Evolutionary conservation across 768 basidiomycete species (phyloP), one percentile per base, ranked within the genome.

Genomic region (Floccularia luteovirens): DNA sequence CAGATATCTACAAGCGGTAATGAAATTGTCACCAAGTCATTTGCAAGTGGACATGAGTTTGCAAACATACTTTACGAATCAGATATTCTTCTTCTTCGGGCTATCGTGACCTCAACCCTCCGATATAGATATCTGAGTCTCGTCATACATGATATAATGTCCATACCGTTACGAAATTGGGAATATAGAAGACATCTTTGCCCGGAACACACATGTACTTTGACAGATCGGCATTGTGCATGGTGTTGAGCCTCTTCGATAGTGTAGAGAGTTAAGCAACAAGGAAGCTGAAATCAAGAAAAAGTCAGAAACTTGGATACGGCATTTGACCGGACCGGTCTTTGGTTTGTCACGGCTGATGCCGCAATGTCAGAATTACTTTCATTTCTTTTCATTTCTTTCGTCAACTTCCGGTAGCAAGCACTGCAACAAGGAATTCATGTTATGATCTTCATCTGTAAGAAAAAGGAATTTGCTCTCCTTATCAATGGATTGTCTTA

Each of bases 61-160:
- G 14, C 35, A 31, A 13, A n/a, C 58, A 31, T 47, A 82, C 90
- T 72, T 92, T 92, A 41, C 81, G 72, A 43, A 85, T 62, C 25
- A 93, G 61, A 55, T 85, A 84, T 27, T 67, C 62, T 52, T 94
- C 90, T 61, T 94, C 90, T 21, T 80, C 75, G 42, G 53, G 58
- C 59, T 78, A 54, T 34, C 32, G 16, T 7, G 8, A 6, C 8
- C 16, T 14, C 16, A 34, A 17, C 16, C n/a, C 8, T 30, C 14
- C 20, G 16, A 34, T 34, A 34, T 14, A 19, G 32, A 27, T 24
- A 25, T 14, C 11, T 23, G 38, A 12, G 40, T 24, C 39, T n/a
- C 14, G 13, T 16, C 28, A 28, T 21, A 16, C 20, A 24, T 14
- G 36, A 38, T 16, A 14, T 28, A 8, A 22, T n/a, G n/a, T 21